These are phyloP conservation scores for Bipolaris gigantea DNA, from an alignment of 2,329 filamentous ascomycete species.

Conservation along the genomic window DNA sequence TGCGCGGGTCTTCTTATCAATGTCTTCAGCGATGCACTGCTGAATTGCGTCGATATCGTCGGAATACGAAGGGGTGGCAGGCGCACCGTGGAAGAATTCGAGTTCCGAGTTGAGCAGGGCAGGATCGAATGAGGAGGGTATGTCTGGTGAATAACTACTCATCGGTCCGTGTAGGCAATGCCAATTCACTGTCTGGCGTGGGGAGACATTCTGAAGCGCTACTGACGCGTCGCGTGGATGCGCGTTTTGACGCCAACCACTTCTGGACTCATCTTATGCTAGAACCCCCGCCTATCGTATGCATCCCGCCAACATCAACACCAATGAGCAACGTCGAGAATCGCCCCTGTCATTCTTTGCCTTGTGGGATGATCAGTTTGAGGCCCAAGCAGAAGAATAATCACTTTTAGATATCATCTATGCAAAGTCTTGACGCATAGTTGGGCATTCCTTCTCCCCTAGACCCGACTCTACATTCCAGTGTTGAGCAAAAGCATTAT, in stretches of 20 bases:
- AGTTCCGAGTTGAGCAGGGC: constrained; percentile 54
- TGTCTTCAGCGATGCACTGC: constrained; percentile 47
- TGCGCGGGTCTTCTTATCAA: constrained; percentile 46
- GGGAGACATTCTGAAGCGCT: constrained; percentile 4
- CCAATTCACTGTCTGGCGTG: not conserved
- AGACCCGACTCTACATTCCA: not conserved
- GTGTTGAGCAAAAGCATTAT: not conserved
- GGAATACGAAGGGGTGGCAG: constrained; percentile 38
- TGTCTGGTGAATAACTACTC: constrained; percentile 35
- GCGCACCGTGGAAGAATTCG: constrained; percentile 25
- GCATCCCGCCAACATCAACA: not conserved
- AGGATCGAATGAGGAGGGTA: constrained; percentile 56
- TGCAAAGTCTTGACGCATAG: not conserved
- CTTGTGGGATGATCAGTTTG: not conserved
- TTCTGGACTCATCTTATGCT: constrained; percentile 6
- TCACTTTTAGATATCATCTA: not conserved
- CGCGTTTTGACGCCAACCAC: constrained; percentile 21
- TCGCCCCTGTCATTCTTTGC: not conserved
- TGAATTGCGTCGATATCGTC: constrained; percentile 55
- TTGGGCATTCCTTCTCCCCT: not conserved
- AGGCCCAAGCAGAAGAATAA: not conserved
- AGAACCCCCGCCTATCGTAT: not conserved
- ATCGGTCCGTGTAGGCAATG: constrained; percentile 17
- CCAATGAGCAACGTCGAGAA: not conserved
- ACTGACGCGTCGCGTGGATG: constrained; percentile 19